Percentiles rank a stretch among this genome's conserved stretches.
phyloP scores from a whole-genome alignment of 1,139 yeast species.

The Yamadazyma atlantica region DNA sequence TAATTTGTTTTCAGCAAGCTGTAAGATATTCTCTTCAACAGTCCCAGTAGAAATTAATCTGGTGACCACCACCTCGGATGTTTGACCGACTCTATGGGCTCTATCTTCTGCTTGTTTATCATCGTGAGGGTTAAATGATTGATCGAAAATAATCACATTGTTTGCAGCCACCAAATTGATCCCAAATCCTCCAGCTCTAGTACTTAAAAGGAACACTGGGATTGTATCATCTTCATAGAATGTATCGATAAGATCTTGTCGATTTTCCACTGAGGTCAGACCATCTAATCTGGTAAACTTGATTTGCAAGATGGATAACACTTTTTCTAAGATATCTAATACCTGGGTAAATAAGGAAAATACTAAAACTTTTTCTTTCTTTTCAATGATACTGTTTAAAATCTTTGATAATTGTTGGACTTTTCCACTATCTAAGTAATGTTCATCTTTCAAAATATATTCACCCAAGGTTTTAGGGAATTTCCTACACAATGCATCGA shows the following conservation, averaged over 20 bases:
- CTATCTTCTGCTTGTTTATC: slow-evolving; percentile 98
- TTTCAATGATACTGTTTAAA: slow-evolving; percentile 55
- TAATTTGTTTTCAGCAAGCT: slow-evolving; percentile 84
- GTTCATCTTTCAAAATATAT: slow-evolving; percentile 53
- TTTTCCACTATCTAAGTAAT: slow-evolving; percentile 79
- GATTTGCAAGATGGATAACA: slow-evolving; percentile 62
- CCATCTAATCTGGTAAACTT: slow-evolving; percentile 90
- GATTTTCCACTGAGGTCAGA: slow-evolving; percentile 84
- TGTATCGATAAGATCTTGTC: slow-evolving; percentile 89
- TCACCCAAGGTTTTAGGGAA: slow-evolving; percentile 66
- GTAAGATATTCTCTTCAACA: slow-evolving; percentile 85
- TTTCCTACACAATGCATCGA: slow-evolving; percentile 68
- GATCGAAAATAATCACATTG: slow-evolving; percentile 86
- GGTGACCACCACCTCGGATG: slow-evolving; percentile 78
- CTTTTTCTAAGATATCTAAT: slow-evolving; percentile 80
- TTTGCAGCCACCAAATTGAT: slow-evolving; percentile 95
- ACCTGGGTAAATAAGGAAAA: slow-evolving; percentile 94
- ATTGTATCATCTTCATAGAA: slow-evolving; percentile 81
- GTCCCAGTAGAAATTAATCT: slow-evolving; percentile 73
- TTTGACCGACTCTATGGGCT: slow-evolving; percentile 97
- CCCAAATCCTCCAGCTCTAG: slow-evolving; percentile 98
- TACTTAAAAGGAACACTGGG: slow-evolving; percentile 83
- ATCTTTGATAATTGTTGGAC: slow-evolving; percentile 55
- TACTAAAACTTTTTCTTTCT: slow-evolving; percentile 79
- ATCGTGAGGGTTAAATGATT: slow-evolving; percentile 96